A percentile compares a stretch with the other conserved stretches of the same genome.
Evolutionary conservation across 352 stramenopile species (phyloP).

Genomic region (Globisporangium recalcitrans): DNA sequence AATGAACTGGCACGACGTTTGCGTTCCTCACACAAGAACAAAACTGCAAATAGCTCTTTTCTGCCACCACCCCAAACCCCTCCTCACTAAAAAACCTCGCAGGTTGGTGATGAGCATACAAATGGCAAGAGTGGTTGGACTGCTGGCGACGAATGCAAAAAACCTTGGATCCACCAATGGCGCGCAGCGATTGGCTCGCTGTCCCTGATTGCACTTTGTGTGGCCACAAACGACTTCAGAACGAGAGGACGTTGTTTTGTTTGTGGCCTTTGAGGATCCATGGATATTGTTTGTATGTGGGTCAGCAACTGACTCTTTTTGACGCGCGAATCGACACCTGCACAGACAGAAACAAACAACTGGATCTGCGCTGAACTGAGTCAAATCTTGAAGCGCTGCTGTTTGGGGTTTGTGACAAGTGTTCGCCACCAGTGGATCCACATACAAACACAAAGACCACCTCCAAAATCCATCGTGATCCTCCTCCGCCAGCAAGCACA

Average conservation of each 20-base stretch:
- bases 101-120: not conserved
- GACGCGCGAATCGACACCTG: not conserved
- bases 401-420: not conserved
- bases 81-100: not conserved
- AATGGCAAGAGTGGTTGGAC: not conserved
- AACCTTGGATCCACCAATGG: not conserved
- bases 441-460: not conserved
- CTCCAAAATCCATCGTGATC: not conserved
- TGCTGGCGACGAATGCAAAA: not conserved
- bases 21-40: not conserved
- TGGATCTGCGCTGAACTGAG: too few relatives aligned
- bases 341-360: too few relatives aligned
- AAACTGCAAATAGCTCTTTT: too few relatives aligned
- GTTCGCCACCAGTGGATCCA: not conserved
- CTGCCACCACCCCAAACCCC: not conserved
- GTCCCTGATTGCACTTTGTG: not conserved
- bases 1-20: conserved; percentile 9
- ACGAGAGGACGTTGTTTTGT: too few relatives aligned
- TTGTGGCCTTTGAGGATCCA: conserved; percentile 21
- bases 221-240: conserved; percentile 6
- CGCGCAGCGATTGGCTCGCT: not conserved
- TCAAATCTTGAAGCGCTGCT: conserved; percentile 2
- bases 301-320: conserved; percentile 12
- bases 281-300: too few relatives aligned
- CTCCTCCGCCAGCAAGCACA: too few relatives aligned